These are phyloP conservation scores for Lupinus albus DNA, from an alignment of 306 rosid species.

Conservation along the genomic window DNA sequence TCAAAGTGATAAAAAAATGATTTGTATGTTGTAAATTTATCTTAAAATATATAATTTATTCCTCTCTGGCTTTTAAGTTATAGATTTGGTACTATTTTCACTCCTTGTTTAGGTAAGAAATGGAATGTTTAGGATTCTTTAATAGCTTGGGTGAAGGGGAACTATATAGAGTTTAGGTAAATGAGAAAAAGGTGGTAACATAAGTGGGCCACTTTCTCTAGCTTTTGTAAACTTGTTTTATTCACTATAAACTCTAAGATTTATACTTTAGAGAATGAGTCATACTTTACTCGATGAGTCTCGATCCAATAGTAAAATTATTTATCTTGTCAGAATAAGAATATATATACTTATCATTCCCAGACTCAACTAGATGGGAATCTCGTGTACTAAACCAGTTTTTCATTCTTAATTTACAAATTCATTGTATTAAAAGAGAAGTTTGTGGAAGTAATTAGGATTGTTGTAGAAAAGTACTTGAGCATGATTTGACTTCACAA, in stretches of 20 bases:
- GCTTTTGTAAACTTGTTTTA: conserved; percentile 27
- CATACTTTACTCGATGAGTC: too few species aligned
- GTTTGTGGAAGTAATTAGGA: conserved; percentile 20
- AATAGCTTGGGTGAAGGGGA: conserved; percentile 48
- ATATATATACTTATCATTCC: too few species aligned
- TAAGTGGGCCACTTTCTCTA: conserved; percentile 51
- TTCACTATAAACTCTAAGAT: too few species aligned
- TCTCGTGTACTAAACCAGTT: too few species aligned
- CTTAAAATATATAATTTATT: conserved; percentile 11
- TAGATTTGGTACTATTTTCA: conserved; percentile 39
- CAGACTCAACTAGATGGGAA: too few species aligned
- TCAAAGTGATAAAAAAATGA: conserved; percentile 15
- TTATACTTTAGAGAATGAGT: too few species aligned
- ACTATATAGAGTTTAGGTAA: conserved; percentile 45
- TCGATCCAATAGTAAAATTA: too few species aligned
- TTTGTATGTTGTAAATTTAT: conserved; percentile 27
- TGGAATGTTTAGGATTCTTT: conserved; percentile 39
- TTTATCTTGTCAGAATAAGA: too few species aligned
- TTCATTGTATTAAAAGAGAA: conserved; percentile 42
- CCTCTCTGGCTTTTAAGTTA: conserved; percentile 43
- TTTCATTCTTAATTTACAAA: too few species aligned
- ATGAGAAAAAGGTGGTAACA: conserved; percentile 43
- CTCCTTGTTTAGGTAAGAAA: conserved; percentile 36
- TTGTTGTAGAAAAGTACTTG: neutral
- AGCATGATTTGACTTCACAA: conserved; percentile 54